Base-by-base conservation (phyloP, 108 stramenopile species). In the Cyclotella cryptica region DNA sequence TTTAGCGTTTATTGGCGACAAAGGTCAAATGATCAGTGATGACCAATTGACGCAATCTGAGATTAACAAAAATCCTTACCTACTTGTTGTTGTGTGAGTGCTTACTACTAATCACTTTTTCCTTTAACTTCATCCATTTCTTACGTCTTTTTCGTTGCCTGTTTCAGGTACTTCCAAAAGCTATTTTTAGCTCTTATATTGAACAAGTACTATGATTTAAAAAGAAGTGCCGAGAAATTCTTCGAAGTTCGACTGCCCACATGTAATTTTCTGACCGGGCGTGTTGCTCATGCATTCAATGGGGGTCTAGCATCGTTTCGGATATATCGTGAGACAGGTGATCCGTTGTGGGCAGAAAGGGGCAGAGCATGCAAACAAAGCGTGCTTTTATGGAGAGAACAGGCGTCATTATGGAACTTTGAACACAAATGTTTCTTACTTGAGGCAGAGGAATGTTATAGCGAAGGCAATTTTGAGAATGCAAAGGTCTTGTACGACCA, bases 401-500 rank as follows among this genome's bases (percentile, higher is more conserved):
- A 46, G 17, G 49, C 30, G n/a, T 73, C 78, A 15, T 27, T 13
- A 27, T 66, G 64, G 64, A 79, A 79, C 54, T 79, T 79, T 66
- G 54, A 74, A 44, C 72, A 79, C 45, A 73, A 74, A 39, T 30
- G 39, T 17, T 55, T 41, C 4, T 41, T 79, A 0, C 45, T 79
- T 3, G 47, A 74, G 19, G 78, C 78, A 4, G 78, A 79, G 57
- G 57, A 74, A 28, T 13, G 18, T 40, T 74, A 74, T 27, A 39
- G 49, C 9, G 18, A 77, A 29, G 35, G 47, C 27, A 39, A 71
- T 18, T 13, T 62, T 22, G 58, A 61, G 4, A 45, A 52, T 29
- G 77, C 77, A 0, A 60, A 40, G 39, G 21, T 15, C 1, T 65
- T 21, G 8, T 77, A 77, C 43, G 59, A 61, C 15, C 44, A 47